Conservation (phyloP, 202 grass and related monocot genomes). For the Saccharum hybrid region DNA sequence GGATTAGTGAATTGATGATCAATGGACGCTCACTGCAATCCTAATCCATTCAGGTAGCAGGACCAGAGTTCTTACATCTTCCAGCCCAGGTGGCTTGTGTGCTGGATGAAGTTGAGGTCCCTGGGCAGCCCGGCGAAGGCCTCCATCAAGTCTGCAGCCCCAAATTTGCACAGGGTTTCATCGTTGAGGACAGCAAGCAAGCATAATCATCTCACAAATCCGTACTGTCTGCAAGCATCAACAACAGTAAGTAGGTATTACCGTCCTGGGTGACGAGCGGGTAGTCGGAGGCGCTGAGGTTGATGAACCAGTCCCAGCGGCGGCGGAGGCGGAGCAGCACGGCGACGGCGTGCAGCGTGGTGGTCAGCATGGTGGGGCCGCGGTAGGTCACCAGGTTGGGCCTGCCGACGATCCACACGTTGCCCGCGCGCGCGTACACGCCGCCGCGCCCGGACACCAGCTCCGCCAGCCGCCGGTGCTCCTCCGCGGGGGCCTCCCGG, state of each 20-base stretch:
- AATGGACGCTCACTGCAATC: not conserved
- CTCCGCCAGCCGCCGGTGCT: constrained; percentile 66
- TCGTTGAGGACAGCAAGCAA: not conserved
- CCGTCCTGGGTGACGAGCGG: constrained; percentile 93
- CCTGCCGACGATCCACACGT: constrained; percentile 81
- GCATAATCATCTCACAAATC: too few relatives aligned
- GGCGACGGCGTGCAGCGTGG: constrained; percentile 88
- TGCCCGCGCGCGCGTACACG: constrained; percentile 61
- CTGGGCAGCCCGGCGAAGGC: constrained; percentile 79
- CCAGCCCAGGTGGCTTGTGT: constrained; percentile 92
- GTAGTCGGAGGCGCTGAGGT: constrained; percentile 97
- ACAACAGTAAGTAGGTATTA: not conserved
- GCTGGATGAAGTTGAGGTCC: constrained; percentile 90
- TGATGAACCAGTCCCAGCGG: constrained; percentile 97
- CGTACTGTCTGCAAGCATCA: too few relatives aligned
- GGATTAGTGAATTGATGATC: not conserved
- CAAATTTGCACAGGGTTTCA: not conserved
- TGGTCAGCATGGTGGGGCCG: constrained; percentile 93
- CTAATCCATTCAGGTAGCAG: not conserved
- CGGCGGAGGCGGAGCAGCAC: constrained; percentile 72
- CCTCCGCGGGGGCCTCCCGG: constrained; percentile 63
- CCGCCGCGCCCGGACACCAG: constrained; percentile 53
- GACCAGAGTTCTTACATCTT: constrained; percentile 76
- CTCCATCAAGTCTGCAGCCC: constrained; percentile 72
- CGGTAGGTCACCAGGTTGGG: constrained; percentile 92